Evolutionary conservation across 495 filamentous ascomycete species (phyloP).

Genomic region (Durotheca rogersii): DNA sequence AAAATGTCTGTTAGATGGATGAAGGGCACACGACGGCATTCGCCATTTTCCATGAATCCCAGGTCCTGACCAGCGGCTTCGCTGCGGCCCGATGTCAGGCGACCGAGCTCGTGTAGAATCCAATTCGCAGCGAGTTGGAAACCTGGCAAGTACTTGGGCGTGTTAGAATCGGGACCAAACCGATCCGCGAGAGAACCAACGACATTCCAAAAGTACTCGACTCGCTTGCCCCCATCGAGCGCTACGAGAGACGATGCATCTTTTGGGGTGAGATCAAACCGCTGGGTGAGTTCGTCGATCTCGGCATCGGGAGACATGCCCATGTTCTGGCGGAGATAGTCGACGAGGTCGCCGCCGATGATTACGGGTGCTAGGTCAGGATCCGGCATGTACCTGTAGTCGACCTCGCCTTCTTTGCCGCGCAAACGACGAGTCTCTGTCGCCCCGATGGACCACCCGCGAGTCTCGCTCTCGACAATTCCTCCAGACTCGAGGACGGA

Average conservation of each 20-base stretch:
- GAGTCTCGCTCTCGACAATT: slow-evolving; percentile 78
- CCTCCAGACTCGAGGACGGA: slow-evolving; percentile 75
- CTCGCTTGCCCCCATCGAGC: slow-evolving; percentile 74
- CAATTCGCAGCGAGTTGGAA: slow-evolving; percentile 58
- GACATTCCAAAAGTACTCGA: slow-evolving; percentile 81
- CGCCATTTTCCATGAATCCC: slow-evolving; percentile 42
- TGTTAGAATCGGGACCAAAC: slow-evolving; percentile 39
- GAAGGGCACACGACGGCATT: slow-evolving; percentile 56
- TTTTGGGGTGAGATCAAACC: slow-evolving; percentile 71
- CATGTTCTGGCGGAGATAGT: slow-evolving; percentile 57
- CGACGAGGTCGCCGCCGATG: slow-evolving; percentile 69
- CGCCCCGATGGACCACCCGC: slow-evolving; percentile 84
- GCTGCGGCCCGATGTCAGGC: slow-evolving; percentile 51
- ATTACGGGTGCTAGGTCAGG: slow-evolving; percentile 82
- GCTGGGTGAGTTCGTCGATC: slow-evolving; percentile 55
- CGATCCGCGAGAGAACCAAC: slow-evolving; percentile 53
- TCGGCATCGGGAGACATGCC: slow-evolving; percentile 71
- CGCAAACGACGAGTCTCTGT: slow-evolving; percentile 76
- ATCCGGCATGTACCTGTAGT: slow-evolving; percentile 98
- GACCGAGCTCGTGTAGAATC: slow-evolving; percentile 88
- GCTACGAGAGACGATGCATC: slow-evolving; percentile 81
- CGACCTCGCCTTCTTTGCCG: slow-evolving; percentile 95
- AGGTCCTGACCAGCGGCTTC: slow-evolving; percentile 40
- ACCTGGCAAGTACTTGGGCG: slow-evolving; percentile 9
- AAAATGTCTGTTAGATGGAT: slow-evolving; percentile 67